A percentile compares a stretch with the other conserved stretches of the same genome.
Evolutionary conservation across 129 eudicot genomes (phyloP).

Genomic region (Deinandra increscens): DNA sequence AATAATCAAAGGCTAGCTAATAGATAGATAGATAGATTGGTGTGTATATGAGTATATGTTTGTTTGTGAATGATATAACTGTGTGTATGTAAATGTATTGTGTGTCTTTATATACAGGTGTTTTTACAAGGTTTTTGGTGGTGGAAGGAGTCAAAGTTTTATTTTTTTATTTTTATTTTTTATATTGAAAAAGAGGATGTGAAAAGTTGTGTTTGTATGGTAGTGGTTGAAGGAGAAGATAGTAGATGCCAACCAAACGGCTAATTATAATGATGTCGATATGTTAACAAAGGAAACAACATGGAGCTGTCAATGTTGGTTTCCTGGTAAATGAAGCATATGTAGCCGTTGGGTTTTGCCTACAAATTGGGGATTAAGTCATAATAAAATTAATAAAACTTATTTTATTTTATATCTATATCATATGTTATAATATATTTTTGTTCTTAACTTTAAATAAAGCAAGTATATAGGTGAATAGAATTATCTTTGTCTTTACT

Average conservation of each 20-base stretch:
- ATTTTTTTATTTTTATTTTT: neutral
- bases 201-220: slow-evolving; percentile 39
- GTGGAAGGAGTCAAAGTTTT: slow-evolving; percentile 31
- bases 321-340: slow-evolving; percentile 33
- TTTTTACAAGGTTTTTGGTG: slow-evolving; percentile 17
- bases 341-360: slow-evolving; percentile 46
- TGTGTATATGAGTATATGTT: neutral
- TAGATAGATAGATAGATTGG: no score
- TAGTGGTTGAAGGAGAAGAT: slow-evolving; percentile 35
- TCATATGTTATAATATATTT: no score
- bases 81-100: neutral
- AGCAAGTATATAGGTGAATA: no score
- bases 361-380: neutral
- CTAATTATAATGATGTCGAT: slow-evolving; percentile 32
- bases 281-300: slow-evolving; percentile 22
- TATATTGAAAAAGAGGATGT: neutral
- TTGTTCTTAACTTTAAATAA: no score
- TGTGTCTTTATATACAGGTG: neutral
- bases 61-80: slow-evolving; percentile 10
- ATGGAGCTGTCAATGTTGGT: slow-evolving; percentile 25
- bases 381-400: neutral
- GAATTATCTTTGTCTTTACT: no score
- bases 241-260: slow-evolving; percentile 50
- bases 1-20: neutral
- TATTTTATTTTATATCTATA: no score